phyloP scores from a whole-genome alignment of 208 protist genomes.

The Phytomonas francai region DNA sequence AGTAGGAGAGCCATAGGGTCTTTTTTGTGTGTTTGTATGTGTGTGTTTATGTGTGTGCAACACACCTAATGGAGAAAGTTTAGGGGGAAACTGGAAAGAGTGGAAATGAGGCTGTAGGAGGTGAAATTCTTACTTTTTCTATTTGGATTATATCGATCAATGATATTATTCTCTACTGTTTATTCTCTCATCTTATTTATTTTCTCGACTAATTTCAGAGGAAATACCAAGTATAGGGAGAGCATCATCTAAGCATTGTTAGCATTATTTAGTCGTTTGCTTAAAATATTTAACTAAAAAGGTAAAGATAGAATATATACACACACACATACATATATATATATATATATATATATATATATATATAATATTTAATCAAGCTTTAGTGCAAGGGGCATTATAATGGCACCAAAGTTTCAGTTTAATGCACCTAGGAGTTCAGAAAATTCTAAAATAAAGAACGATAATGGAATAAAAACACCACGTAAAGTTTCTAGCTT shows the following conservation, averaged over 20 bases:
- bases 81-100: no score
- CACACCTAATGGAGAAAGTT: no score
- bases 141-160: background rate
- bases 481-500: background rate
- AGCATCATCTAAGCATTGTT: background rate
- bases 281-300: background rate
- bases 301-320: no score
- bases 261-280: background rate
- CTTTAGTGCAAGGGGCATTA: background rate
- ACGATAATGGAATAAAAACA: background rate
- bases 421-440: no score
- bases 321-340: constrained; percentile 8
- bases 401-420: no score
- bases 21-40: no score
- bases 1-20: background rate
- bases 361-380: constrained; percentile 7
- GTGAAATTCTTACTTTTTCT: background rate
- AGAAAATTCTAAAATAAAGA: no score
- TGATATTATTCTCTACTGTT: background rate
- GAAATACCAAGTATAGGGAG: background rate
- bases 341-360: constrained; percentile 9
- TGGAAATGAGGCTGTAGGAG: no score
- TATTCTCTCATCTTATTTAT: constrained; percentile 12
- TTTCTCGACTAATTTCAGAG: background rate
- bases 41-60: no score